These are phyloP conservation scores for Fraxinus ornus DNA, from an alignment of 305 asterid genomes.

Conservation along the genomic window DNA sequence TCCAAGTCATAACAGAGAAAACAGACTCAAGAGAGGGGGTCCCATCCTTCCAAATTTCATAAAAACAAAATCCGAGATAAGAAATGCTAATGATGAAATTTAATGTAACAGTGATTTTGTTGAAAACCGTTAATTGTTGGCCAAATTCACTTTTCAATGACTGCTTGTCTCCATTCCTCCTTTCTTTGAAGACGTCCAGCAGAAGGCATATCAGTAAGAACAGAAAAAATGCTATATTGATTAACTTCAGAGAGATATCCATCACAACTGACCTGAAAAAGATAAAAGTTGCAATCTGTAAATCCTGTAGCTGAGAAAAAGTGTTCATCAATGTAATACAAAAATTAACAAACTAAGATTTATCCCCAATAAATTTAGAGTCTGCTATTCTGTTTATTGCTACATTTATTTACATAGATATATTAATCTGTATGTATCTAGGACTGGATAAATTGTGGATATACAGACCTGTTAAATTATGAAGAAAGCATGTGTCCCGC, in stretches of 20 bases:
- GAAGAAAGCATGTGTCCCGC: constrained; percentile 47
- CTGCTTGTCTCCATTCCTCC: constrained; percentile 25
- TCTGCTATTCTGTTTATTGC: constrained; percentile 1
- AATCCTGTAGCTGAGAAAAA: not conserved
- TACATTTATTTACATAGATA: not conserved
- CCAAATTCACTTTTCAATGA: constrained; percentile 10
- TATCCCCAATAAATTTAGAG: not conserved
- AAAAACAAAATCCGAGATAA: constrained; percentile 45
- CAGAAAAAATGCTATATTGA: constrained; percentile 44
- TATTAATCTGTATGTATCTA: constrained; percentile 14
- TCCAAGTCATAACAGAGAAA: constrained; percentile 49
- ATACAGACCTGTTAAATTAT: not conserved
- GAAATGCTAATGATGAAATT: constrained; percentile 37
- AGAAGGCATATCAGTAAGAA: constrained; percentile 47
- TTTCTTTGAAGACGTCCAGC: constrained; percentile 36
- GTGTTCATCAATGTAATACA: not conserved
- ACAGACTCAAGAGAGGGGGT: constrained; percentile 24
- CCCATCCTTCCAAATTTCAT: constrained; percentile 34
- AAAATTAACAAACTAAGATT: constrained; percentile 18
- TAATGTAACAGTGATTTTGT: constrained; percentile 41
- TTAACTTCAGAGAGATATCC: constrained; percentile 46
- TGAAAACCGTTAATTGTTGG: constrained; percentile 26
- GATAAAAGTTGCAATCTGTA: not conserved
- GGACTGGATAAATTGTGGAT: constrained; percentile 25
- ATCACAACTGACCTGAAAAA: constrained; percentile 21